Evolutionary conservation across 1,139 yeast genomes (phyloP).

Genomic region (Lipomyces yarrowii): DNA sequence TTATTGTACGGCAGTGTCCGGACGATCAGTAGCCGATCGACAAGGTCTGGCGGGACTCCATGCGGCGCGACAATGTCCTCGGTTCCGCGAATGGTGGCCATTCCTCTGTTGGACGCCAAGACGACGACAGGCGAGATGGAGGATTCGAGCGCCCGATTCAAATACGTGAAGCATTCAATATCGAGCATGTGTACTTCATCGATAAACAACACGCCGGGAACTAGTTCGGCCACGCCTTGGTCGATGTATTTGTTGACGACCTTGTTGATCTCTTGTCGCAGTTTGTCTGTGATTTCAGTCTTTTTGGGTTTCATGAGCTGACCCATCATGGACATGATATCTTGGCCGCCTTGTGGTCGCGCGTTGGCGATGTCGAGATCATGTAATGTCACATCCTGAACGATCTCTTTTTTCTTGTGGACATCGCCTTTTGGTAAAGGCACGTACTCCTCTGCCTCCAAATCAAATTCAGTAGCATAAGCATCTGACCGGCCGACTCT

Average conservation of each 20-base stretch:
- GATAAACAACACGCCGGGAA: conserved; percentile 96
- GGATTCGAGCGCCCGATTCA: conserved; percentile 91
- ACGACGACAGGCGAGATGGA: conserved; percentile 93
- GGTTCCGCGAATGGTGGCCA: conserved; percentile 88
- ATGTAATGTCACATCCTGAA: conserved; percentile 94
- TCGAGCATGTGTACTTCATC: conserved; percentile 99
- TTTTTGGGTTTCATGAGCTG: conserved; percentile 93
- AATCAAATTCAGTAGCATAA: conserved; percentile 95
- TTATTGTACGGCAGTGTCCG: conserved; percentile 84
- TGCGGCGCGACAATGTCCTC: conserved; percentile 90
- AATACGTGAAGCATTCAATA: conserved; percentile 90
- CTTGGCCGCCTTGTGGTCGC: conserved; percentile 93
- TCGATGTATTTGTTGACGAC: conserved; percentile 95
- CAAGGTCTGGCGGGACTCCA: conserved; percentile 93
- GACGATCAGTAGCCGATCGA: conserved; percentile 87
- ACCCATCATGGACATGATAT: conserved; percentile 98
- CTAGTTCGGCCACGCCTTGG: conserved; percentile 96
- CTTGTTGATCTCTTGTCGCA: conserved; percentile 89
- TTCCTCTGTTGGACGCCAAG: conserved; percentile 92
- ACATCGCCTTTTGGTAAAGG: conserved; percentile 99
- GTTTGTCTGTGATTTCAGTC: conserved; percentile 97
- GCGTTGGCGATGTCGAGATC: conserved; percentile 97
- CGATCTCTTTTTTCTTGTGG: conserved; percentile 96
- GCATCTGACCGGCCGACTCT: conserved; percentile 98
- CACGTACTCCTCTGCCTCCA: conserved; percentile 98